phyloP scores from a whole-genome alignment of 2,329 filamentous ascomycete genomes.

The Botryosphaeria dothidea region DNA sequence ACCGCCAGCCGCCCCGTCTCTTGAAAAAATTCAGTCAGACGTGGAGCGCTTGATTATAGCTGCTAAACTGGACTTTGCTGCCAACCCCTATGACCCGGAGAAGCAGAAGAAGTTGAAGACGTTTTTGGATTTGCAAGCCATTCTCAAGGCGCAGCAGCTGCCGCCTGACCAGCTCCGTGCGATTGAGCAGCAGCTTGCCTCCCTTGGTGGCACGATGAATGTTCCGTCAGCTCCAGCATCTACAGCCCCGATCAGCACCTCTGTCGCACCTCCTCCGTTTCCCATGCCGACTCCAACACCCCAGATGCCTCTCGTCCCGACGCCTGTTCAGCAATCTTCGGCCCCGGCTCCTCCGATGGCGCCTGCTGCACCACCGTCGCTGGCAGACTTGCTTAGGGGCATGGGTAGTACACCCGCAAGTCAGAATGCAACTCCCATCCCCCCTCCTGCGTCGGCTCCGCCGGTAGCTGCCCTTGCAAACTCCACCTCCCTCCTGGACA shows the following conservation, averaged over 20 bases:
- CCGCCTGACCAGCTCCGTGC: slow-evolving; percentile 79
- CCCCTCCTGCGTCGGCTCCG: slow-evolving; percentile 10
- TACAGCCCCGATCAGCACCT: slow-evolving; percentile 31
- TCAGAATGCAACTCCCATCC: slow-evolving; percentile 11
- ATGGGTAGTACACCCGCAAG: slow-evolving; percentile 16
- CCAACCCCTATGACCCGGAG: slow-evolving; percentile 73
- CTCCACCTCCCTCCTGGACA: slow-evolving; percentile 9
- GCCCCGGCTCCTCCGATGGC: slow-evolving; percentile 31
- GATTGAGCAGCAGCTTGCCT: slow-evolving; percentile 82
- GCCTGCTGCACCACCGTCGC: slow-evolving; percentile 26
- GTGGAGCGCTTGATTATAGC: slow-evolving; percentile 75
- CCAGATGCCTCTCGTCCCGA: slow-evolving; percentile 28
- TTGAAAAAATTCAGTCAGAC: slow-evolving; percentile 75
- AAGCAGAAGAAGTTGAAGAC: slow-evolving; percentile 80
- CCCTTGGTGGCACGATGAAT: slow-evolving; percentile 52
- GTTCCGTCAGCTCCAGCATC: slow-evolving; percentile 24
- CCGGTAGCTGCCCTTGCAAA: neutral
- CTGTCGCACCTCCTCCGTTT: slow-evolving; percentile 29
- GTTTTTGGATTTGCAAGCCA: slow-evolving; percentile 78
- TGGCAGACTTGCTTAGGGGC: slow-evolving; percentile 20
- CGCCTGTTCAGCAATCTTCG: slow-evolving; percentile 15
- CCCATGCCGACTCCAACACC: slow-evolving; percentile 28
- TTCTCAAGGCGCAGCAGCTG: slow-evolving; percentile 76
- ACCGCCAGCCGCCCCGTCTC: slow-evolving; percentile 46
- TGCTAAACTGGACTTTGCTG: slow-evolving; percentile 72